phyloP scores from a whole-genome alignment of 2,329 filamentous ascomycete species.

The Colletotrichum sp. region DNA sequence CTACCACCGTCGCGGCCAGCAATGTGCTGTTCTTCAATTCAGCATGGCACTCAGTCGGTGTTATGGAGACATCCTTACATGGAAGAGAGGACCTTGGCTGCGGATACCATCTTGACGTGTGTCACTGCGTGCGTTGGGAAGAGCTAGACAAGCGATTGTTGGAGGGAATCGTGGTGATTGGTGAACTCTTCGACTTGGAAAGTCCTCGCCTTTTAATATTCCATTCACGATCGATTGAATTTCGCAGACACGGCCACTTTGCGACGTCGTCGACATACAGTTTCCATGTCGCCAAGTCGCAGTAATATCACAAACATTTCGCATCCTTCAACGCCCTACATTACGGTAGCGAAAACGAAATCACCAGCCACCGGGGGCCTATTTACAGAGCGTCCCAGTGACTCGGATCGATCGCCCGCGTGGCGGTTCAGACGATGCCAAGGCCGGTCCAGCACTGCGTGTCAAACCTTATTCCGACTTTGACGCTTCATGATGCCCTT shows the following conservation, averaged over 20 bases:
- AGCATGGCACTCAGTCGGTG: neutral
- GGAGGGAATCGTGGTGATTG: neutral
- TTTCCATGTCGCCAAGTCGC: neutral
- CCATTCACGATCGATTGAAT: neutral
- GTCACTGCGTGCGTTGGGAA: neutral
- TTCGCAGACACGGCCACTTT: neutral
- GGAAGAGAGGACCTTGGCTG: neutral
- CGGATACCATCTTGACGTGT: neutral
- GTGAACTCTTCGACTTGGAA: fast-evolving
- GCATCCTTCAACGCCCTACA: fast-evolving
- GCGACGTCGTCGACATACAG: neutral
- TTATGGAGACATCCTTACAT: neutral
- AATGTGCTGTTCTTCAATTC: neutral
- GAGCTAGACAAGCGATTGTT: neutral
- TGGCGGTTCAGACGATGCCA: neutral
- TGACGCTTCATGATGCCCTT: neutral
- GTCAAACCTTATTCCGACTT: neutral
- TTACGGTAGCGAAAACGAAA: neutral
- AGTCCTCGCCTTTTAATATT: neutral
- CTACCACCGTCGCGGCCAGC: neutral
- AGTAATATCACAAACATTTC: neutral
- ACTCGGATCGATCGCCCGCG: neutral
- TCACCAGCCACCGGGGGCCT: neutral
- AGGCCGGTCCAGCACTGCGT: neutral
- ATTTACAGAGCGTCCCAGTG: neutral